Evolutionary conservation across 2,329 filamentous ascomycete species (phyloP).

Genomic region (Clonostachys rhizophaga): DNA sequence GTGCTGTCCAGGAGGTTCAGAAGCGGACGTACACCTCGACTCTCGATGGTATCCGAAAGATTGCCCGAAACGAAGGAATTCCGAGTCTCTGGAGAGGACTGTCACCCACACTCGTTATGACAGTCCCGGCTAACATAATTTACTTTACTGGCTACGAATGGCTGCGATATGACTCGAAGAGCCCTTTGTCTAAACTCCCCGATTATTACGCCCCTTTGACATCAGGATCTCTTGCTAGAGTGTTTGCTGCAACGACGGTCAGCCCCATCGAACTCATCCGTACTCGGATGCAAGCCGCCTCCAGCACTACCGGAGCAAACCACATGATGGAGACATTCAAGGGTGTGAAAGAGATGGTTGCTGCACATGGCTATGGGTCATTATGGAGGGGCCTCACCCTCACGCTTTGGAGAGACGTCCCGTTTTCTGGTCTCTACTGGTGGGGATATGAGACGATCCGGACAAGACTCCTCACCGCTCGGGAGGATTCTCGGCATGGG

Average conservation of each 20-base stretch:
- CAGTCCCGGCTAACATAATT: slow-evolving; percentile 92
- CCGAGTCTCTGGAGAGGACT: slow-evolving; percentile 87
- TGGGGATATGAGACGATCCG: slow-evolving; percentile 91
- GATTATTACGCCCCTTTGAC: slow-evolving; percentile 76
- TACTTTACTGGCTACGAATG: slow-evolving; percentile 99
- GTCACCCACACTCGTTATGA: slow-evolving; percentile 92
- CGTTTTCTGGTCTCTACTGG: slow-evolving; percentile 97
- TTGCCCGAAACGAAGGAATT: slow-evolving; percentile 86
- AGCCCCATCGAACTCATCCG: slow-evolving; percentile 91
- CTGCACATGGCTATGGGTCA: slow-evolving; percentile 68
- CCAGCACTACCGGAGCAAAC: slow-evolving; percentile 50
- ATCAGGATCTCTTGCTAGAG: slow-evolving; percentile 73
- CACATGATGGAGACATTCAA: slow-evolving; percentile 77
- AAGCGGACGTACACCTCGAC: slow-evolving; percentile 84
- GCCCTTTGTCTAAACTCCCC: slow-evolving; percentile 62
- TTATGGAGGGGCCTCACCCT: slow-evolving; percentile 88
- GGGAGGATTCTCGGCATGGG: slow-evolving; percentile 36
- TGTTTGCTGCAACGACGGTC: slow-evolving; percentile 77
- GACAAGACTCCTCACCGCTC: slow-evolving; percentile 63
- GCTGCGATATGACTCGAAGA: slow-evolving; percentile 69
- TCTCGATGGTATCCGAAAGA: slow-evolving; percentile 87
- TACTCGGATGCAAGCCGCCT: slow-evolving; percentile 82
- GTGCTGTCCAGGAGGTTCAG: slow-evolving; percentile 83
- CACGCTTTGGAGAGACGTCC: slow-evolving; percentile 94
- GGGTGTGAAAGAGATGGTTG: slow-evolving; percentile 76